A percentile compares a stretch with the other conserved stretches of the same genome.
These are phyloP conservation scores for Coniophora puteana DNA, from an alignment of 1,284 basidiomycete species.

Conservation along the genomic window DNA sequence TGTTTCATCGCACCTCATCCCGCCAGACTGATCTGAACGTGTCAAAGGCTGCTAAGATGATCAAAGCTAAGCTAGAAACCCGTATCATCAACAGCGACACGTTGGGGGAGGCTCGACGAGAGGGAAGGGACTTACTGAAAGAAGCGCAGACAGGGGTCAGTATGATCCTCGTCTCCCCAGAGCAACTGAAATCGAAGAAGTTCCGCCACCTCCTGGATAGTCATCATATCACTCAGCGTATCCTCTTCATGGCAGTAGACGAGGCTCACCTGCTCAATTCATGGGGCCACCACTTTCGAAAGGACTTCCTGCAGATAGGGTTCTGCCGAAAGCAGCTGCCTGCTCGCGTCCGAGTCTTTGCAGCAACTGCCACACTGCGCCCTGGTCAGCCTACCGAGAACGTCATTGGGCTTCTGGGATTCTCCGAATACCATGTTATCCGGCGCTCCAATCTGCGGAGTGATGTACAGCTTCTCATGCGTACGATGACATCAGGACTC, in stretches of 20 bases:
- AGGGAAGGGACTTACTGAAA: neutral
- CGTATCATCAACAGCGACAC: neutral
- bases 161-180: neutral
- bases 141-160: neutral
- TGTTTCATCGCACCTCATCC: neutral
- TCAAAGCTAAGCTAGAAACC: neutral
- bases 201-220: neutral
- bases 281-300: conserved; percentile 2
- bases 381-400: conserved; percentile 1
- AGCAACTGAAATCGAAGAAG: neutral
- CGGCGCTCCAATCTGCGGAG: conserved; percentile 12
- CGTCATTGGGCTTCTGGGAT: conserved; percentile 11
- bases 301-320: conserved; percentile 7
- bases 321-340: neutral
- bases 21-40: neutral
- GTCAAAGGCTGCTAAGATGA: neutral
- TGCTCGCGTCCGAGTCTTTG: neutral
- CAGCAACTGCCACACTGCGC: conserved; percentile 6
- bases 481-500: conserved; percentile 4
- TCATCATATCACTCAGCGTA: no score
- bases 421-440: conserved; percentile 11
- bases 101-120: neutral
- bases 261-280: conserved; percentile 3
- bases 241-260: neutral
- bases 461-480: conserved; percentile 12